Base-by-base conservation (phyloP, 805 yeast genomes). In the Yamadazyma nakazawae region DNA sequence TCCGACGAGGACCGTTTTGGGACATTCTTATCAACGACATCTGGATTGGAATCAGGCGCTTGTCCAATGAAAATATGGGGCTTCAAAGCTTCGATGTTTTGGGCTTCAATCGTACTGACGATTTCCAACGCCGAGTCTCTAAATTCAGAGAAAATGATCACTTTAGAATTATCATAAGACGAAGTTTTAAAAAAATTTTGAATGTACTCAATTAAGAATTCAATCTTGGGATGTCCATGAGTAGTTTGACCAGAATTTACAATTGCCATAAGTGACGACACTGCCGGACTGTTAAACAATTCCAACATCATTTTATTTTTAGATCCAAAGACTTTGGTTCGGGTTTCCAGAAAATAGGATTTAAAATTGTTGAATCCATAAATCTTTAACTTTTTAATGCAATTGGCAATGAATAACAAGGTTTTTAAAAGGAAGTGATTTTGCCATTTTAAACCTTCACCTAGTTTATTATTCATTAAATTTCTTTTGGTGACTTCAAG, bases 11-110 rank as follows among this genome's bases (percentile, higher is more conserved):
- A 78, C 3, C 81, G 72, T n/a, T 32, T 42, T 8, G 45, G 62
- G 5, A 26, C 40, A 56, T 41, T 66, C 35, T 56, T 60, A 30
- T 44, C 40, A 53, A 84, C 83, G 30, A 75, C 80, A 40, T 82
- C 88, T 57, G 81, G 82, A 14, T 32, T 38, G 13, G 49, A 42
- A 45, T 82, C 91, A 50, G 78, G 79, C 0, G 96, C 78, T 61
- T 94, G 99, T 0, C 99, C 99, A 52, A 94, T 88, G 60, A 94
- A 94, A 19, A 92, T 80, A 61, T 88, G 96, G 0, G 98, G 88
- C 42, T 78, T 76, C 18, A 79, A 65, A 6, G 46, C 48, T 6
- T 41, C 42, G 10, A 43, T 25, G 2, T 48, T 40, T 14, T 51
- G 39, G 3, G 46, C 64, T 52, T 85, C 92, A 40, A 82, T 66